These are phyloP conservation scores for Pugionium dolabratum DNA, from an alignment of 345 rosid genomes.

Conservation along the genomic window DNA sequence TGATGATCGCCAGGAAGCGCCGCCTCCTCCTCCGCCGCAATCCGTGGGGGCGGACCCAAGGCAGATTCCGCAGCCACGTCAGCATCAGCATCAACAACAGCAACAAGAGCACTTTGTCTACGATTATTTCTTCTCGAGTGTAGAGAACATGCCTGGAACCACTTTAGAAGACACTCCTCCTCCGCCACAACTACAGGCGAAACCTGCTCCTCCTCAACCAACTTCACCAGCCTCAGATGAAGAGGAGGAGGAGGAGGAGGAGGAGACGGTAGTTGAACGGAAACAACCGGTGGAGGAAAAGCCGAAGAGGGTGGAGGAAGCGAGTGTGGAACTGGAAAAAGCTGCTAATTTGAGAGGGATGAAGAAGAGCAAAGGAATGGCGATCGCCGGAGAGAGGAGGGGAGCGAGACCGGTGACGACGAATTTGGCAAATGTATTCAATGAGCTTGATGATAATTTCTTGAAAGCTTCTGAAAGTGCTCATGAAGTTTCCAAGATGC, in stretches of 20 bases:
- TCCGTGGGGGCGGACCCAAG: constrained; percentile 21
- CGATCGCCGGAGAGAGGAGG: constrained; percentile 45
- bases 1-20: constrained; percentile 7
- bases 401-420: constrained; percentile 32
- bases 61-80: constrained; percentile 35
- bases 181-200: constrained; percentile 40
- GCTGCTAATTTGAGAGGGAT: constrained; percentile 39
- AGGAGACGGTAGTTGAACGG: constrained; percentile 36
- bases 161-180: constrained; percentile 60
- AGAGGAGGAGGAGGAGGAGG: constrained; percentile 39
- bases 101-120: constrained; percentile 39
- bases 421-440: constrained; percentile 56
- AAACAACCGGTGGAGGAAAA: constrained; percentile 45
- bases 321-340: constrained; percentile 40
- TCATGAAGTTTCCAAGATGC: constrained; percentile 87
- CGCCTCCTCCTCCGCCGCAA: constrained; percentile 32
- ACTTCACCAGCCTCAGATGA: constrained; percentile 29
- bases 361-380: constrained; percentile 50
- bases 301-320: constrained; percentile 42
- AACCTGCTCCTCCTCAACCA: constrained; percentile 43
- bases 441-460: constrained; percentile 82
- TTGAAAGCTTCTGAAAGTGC: constrained; percentile 90
- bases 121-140: constrained; percentile 51
- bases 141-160: constrained; percentile 60
- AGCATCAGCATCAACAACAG: constrained; percentile 39